Base-by-base conservation (phyloP, 2,329 filamentous ascomycete species). In the Diplodia sapinea region DNA sequence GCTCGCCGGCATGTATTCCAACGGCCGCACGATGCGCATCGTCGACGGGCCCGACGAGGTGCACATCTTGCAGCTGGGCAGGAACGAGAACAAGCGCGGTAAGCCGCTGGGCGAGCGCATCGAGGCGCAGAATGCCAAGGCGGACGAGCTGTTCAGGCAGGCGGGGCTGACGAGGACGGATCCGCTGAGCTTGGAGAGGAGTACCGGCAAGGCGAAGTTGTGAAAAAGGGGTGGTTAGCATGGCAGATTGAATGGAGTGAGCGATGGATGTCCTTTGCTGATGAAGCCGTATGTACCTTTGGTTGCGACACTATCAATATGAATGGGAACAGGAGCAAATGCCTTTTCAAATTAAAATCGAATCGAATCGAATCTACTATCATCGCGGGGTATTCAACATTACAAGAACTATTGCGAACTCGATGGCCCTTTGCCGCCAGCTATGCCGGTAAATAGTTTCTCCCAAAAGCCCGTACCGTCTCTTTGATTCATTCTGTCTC, bases 21-120 rank as follows among this genome's bases (percentile, higher is more conserved):
- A 86, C 69, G 91, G 93, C 74, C 85, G 93, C 68, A 97, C 94
- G 7, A 84, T 97, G 79, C 86, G 92, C 69, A 87, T 97, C 72
- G 93, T 93, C 0, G 95, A 99, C 80, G 95, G 95, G 0, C 95
- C 95, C 0, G 95, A 99, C 80, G 95, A 99, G 87, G 95, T 98
- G 69, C 95, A 80, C 73, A 23, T 79, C n/a, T 61, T 92, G 78
- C 92, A 95, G 82, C 83, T 95, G 82, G 92, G 91, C 17, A 84
- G 86, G 72, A 93, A 93, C 72, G 92, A 95, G 85, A 94, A 93
- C 78, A 90, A 86, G 79, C 86, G 87, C 71, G 89, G 88, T 67
- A 77, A 81, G 71, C 86, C 85, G 72, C 85, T 89, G 56, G 83
- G 89, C 52, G 82, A 84, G 69, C 86, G 85, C 75, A 88, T 93